Conservation (phyloP, 179 eudicot genomes). For the Vitellaria paradoxa region DNA sequence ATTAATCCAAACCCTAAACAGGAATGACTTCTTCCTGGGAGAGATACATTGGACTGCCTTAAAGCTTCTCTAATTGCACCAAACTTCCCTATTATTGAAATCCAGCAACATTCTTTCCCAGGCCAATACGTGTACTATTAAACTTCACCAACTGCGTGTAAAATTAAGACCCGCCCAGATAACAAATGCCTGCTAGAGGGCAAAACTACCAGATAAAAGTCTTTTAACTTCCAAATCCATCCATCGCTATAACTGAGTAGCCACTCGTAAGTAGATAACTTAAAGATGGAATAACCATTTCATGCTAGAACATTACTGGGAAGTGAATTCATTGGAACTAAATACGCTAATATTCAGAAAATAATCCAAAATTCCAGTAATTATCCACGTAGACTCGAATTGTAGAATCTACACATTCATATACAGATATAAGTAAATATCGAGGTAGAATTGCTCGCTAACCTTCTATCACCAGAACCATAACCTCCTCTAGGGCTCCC, state of each 20-base stretch:
- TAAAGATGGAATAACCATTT: not conserved
- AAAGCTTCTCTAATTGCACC: not conserved
- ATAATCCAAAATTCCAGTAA: not conserved
- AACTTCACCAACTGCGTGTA: not conserved
- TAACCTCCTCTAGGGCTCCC: conserved; percentile 80
- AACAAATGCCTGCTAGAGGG: not conserved
- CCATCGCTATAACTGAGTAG: not conserved
- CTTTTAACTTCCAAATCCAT: not conserved
- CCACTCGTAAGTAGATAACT: not conserved
- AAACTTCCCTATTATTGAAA: not conserved
- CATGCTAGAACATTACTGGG: not conserved
- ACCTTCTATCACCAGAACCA: conserved; percentile 76
- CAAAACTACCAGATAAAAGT: not conserved
- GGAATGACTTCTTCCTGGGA: no score
- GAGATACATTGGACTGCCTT: no score
- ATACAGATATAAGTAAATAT: not conserved
- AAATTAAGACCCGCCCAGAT: not conserved
- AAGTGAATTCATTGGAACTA: not conserved
- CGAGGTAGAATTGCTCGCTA: not conserved
- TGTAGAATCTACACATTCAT: not conserved
- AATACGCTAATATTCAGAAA: not conserved
- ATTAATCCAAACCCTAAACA: no score
- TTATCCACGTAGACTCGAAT: no score
- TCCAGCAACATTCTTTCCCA: not conserved
- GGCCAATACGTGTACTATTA: not conserved